phyloP scores from a whole-genome alignment of 2,329 filamentous ascomycete genomes.

The Fusarium annulatum region DNA sequence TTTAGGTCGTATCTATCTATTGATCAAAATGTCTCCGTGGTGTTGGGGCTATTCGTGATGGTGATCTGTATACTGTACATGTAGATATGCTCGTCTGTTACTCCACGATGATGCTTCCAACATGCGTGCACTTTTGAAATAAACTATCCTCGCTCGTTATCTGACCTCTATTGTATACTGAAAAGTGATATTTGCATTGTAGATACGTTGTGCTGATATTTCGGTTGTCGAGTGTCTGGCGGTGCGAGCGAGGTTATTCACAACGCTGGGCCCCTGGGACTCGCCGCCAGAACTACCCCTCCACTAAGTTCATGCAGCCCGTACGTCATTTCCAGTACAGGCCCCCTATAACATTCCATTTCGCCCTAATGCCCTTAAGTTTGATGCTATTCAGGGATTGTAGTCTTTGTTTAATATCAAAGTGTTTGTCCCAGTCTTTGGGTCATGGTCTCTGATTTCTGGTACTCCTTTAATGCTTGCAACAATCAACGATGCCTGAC shows the following conservation, averaged over 20 bases:
- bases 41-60: conserved; percentile 13
- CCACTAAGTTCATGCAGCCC: not conserved
- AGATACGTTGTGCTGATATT: not conserved
- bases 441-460: not conserved
- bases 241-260: conserved; percentile 17
- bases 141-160: not conserved
- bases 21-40: not conserved
- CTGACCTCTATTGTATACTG: accelerated
- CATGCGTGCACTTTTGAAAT: not conserved
- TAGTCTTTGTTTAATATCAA: not conserved
- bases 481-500: not conserved
- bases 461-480: not conserved
- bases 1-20: not conserved
- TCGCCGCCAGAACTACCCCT: not conserved
- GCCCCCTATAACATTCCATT: not conserved
- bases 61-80: not conserved
- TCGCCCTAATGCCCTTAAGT: not conserved
- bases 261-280: conserved; percentile 8
- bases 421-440: conserved; percentile 6
- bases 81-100: not conserved
- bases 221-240: not conserved
- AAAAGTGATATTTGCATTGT: accelerated
- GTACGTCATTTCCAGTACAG: not conserved
- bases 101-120: not conserved
- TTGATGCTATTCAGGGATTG: not conserved